Evolutionary conservation across 73 alveolate species (phyloP).

Genomic region (Paramecium biaurelia): DNA sequence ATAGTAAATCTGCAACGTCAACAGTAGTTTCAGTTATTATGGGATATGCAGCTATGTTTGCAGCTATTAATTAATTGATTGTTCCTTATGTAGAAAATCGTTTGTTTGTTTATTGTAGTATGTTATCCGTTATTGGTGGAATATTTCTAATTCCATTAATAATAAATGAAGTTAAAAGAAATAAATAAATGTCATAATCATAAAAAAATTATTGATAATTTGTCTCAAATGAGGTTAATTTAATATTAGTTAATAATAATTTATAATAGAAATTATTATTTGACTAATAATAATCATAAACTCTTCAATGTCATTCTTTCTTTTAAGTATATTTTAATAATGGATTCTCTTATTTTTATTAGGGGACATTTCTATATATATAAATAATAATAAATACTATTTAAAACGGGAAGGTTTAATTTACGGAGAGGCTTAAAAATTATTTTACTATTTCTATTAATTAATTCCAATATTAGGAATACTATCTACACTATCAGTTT

Average conservation of each 20-base stretch:
- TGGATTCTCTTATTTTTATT: constrained; percentile 7
- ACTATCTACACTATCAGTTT: not conserved
- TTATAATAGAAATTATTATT: not conserved
- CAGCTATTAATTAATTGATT: not conserved
- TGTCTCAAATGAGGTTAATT: not conserved
- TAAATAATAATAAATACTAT: not conserved
- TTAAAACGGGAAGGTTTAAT: constrained; percentile 30
- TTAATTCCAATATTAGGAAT: not conserved
- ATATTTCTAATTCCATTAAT: not conserved
- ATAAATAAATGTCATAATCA: not conserved
- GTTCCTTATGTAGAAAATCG: not conserved
- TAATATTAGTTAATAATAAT: not conserved
- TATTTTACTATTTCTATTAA: not conserved
- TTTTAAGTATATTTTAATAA: constrained; percentile 10
- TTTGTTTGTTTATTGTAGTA: constrained; percentile 6
- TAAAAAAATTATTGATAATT: not conserved
- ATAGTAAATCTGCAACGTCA: not conserved
- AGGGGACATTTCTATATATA: not conserved
- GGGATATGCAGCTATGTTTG: constrained; percentile 44
- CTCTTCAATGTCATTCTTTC: not conserved
- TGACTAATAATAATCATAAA: not conserved
- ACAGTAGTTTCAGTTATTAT: not conserved
- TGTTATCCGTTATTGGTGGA: not conserved
- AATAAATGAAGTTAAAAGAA: not conserved
- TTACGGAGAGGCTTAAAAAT: not conserved